These are phyloP conservation scores for Potentilla sterilis DNA, from an alignment of 306 rosid species.

Conservation along the genomic window DNA sequence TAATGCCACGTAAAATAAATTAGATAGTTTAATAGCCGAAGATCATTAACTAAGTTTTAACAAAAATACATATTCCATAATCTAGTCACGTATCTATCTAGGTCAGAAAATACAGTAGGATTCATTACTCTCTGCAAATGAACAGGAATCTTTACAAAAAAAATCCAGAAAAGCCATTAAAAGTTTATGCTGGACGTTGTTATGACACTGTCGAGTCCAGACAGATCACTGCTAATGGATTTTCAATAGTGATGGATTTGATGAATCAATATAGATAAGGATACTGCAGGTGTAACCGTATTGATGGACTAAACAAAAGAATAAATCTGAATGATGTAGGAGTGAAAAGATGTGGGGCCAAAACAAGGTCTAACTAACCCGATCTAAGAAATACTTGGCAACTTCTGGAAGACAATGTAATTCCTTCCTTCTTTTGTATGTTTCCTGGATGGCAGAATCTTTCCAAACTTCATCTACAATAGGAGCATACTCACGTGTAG, in stretches of 20 bases:
- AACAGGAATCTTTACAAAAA: not conserved
- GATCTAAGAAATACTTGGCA: conserved; percentile 79
- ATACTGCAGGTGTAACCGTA: not conserved
- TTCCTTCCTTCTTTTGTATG: conserved; percentile 81
- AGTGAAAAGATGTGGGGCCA: not conserved
- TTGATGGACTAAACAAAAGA: not conserved
- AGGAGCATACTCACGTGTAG: conserved; percentile 95
- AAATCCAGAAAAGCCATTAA: not conserved
- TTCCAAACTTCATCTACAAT: conserved; percentile 84
- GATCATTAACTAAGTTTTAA: not conserved
- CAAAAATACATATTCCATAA: not conserved
- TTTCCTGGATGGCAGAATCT: conserved; percentile 84
- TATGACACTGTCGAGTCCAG: not conserved
- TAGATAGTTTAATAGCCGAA: not conserved
- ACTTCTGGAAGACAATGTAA: conserved; percentile 80
- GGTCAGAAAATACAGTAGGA: not conserved
- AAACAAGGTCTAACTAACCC: conserved; percentile 46
- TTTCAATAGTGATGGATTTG: not conserved
- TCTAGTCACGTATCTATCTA: not conserved
- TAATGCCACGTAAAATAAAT: not conserved
- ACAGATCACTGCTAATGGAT: not conserved
- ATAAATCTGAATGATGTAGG: not conserved
- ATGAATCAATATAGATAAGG: not conserved
- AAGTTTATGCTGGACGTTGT: not conserved
- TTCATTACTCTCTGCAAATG: not conserved